Evolutionary conservation across 805 yeast species (phyloP), one percentile per base, ranked within the genome.

Genomic region (Kuraishia piskuri): DNA sequence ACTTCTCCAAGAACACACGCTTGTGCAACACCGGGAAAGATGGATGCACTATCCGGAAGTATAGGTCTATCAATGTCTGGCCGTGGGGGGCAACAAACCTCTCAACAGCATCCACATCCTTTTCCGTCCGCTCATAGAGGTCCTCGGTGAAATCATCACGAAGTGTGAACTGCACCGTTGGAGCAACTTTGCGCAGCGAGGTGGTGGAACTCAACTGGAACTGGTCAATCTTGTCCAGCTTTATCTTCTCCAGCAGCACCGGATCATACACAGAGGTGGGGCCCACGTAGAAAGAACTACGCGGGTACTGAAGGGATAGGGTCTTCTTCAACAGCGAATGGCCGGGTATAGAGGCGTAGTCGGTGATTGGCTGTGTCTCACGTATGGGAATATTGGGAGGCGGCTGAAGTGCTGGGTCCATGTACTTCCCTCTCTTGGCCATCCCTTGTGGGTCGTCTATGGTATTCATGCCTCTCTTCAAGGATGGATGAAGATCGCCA

Each of bases 31-130:
- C 84, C 0, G 98, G 99, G 68, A 89, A 89, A 2, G 89, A 83
- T 0, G 97, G 97, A 63, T 92, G 98, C 36, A 91, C 83, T 19
- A 88, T 80, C 57, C 90, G 79, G 68, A 90, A 90, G 63, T 90
- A 90, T 14, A 90, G 75, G 58, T 88, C 90, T 40, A 89, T 82
- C 52, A 89, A 72, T 10, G 84, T 80, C 57, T 84, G 87, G 1
- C 98, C 98, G 67, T 90, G 90, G 0, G 99, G 98, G n/a, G 92
- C 86, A 20, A 92, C 88, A 50, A 88, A 76, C 57, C 81, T 76
- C 65, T 92, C 98, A 7, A 92, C 88, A 23, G 84, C 78, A 63
- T 92, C 97, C 9, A 88, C 86, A 56, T 86, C 90, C 55, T 80
- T 78, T 50, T 88, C 87, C 69, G 91, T 83, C 46, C 78, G 75